These are phyloP conservation scores for Globisporangium iwayamae DNA, from an alignment of 352 stramenopile genomes.

Conservation along the genomic window DNA sequence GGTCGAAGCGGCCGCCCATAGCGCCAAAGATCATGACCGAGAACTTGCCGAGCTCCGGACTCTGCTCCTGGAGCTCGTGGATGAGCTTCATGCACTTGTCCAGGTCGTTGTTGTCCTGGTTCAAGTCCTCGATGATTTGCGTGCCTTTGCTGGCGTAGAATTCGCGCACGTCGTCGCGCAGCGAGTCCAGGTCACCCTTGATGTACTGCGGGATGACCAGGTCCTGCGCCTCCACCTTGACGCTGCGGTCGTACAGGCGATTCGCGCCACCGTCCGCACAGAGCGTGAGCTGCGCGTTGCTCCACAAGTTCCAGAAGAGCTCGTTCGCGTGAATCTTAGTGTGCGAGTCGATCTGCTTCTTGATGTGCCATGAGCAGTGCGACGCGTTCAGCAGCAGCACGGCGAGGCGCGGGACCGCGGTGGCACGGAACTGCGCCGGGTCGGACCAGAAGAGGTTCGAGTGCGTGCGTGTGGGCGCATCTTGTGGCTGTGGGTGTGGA, in stretches of 20 bases:
- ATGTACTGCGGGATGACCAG: constrained; percentile 86
- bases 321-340: constrained; percentile 27
- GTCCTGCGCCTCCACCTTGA: constrained; percentile 31
- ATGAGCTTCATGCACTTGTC: constrained; percentile 88
- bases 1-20: constrained; percentile 96
- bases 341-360: constrained; percentile 13
- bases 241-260: constrained; percentile 83
- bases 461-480: constrained; percentile 19
- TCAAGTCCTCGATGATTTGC: constrained; percentile 67
- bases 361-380: constrained; percentile 43
- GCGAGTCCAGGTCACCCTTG: constrained; percentile 94
- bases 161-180: constrained; percentile 76
- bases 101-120: constrained; percentile 95
- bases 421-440: constrained; percentile 19
- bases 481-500: constrained; percentile 1
- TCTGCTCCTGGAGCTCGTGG: constrained; percentile 33
- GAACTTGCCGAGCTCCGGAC: constrained; percentile 29
- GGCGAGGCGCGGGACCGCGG: constrained; percentile 35
- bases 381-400: constrained; percentile 62
- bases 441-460: constrained; percentile 58
- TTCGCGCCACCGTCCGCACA: constrained; percentile 96
- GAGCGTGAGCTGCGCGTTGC: constrained; percentile 59
- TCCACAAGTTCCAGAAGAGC: constrained; percentile 75
- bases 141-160: constrained; percentile 81
- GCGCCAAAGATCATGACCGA: constrained; percentile 91